Conservation (phyloP, 495 filamentous ascomycete species). For the Hypoxylon intermedium region DNA sequence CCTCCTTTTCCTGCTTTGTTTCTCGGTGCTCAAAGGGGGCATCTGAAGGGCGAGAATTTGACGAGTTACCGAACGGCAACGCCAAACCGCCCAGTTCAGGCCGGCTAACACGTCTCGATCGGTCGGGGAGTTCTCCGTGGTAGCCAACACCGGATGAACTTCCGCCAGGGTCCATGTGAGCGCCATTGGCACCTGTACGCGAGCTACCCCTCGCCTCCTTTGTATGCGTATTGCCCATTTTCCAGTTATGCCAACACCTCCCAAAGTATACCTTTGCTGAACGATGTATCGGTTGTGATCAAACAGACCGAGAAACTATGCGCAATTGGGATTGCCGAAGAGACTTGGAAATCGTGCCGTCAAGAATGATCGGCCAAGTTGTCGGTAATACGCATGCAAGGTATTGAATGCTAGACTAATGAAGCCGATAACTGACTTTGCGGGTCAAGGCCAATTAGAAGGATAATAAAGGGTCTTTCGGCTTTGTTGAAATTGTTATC, state of each 20-base stretch:
- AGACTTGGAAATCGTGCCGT: neutral
- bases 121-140: constrained; percentile 48
- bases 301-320: neutral
- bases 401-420: constrained; percentile 4
- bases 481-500: constrained; percentile 1
- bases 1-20: constrained; percentile 90
- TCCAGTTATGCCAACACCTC: neutral
- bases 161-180: constrained; percentile 41
- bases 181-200: constrained; percentile 46
- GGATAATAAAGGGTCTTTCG: neutral
- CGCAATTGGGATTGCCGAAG: neutral
- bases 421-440: neutral
- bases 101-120: constrained; percentile 36
- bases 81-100: constrained; percentile 40
- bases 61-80: constrained; percentile 26
- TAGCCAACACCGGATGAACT: constrained; percentile 46
- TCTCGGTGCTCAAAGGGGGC: constrained; percentile 68
- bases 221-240: constrained; percentile 68
- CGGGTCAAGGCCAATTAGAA: neutral
- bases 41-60: constrained; percentile 37
- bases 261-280: neutral
- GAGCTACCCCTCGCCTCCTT: constrained; percentile 62
- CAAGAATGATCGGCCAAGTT: constrained; percentile 11
- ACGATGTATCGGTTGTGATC: neutral
- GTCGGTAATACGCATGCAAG: constrained; percentile 15